Base-by-base conservation (phyloP, 768 basidiomycete genomes). In the Floccularia luteovirens region DNA sequence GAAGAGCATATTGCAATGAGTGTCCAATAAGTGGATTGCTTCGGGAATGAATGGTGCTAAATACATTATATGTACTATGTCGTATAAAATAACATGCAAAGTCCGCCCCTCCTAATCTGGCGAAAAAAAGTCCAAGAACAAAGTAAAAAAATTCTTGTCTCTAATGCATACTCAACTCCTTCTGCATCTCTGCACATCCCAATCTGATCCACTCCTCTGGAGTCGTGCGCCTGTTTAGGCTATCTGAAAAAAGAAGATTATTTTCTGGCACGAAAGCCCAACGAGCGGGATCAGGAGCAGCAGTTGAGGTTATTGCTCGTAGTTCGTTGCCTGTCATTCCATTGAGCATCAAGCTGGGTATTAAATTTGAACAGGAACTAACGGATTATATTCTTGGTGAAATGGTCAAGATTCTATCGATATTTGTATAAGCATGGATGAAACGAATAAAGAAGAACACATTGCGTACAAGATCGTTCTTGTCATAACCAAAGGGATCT, bases 341-440 rank as follows among this genome's bases (percentile, higher is more conserved):
- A 47, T n/a, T 22, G 24, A 30, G 6, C 13, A 39, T 25, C 23
- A 20, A 14, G 4, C 5, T 33, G 38, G 34, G 38, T 32, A 4
- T 38, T 17, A 24, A 48, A 42, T 24, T 6, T 30, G n/a, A n/a
- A n/a, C n/a, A n/a, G n/a, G n/a, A 10, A 64, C 68, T 48, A 54
- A 73, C 79, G 72, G 48, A 83, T 82, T 54, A 83, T 79, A 50
- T 74, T 75, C 38, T 74, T 65, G 20, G 81, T 83, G 57, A 82
- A 83, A 55, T 83, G 76, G 50, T 85, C 81, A 49, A 82, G 65
- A 55, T 81, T 79, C 74, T 74, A 32, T 20, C n/a, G 32, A 38
- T 32, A 27, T 22, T 17, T 8, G 34, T 30, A 11, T 35, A 20
- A 24, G 28, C 24, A 27, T 4, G 34, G 21, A 16, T 34, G 20